A percentile compares a stretch with the other conserved stretches of the same genome.
phyloP scores from a whole-genome alignment of 495 filamentous ascomycete species.

The Alectoria sarmentosa region DNA sequence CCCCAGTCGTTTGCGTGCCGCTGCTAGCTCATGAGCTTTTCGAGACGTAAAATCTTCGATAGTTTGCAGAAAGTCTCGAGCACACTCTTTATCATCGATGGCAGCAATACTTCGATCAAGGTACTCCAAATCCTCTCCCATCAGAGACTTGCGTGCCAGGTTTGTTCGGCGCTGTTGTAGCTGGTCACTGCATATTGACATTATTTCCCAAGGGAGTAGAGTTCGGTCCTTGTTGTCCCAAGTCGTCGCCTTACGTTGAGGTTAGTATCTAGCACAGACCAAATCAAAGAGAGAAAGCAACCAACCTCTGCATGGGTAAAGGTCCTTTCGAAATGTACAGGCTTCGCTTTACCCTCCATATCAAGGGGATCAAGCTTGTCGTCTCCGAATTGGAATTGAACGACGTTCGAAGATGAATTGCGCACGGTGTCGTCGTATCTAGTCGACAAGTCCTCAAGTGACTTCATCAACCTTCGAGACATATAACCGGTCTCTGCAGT shows the following conservation, averaged over 20 bases:
- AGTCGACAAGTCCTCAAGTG: constrained; percentile 85
- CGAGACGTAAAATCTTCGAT: constrained; percentile 60
- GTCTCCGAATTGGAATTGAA: constrained; percentile 96
- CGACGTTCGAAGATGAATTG: constrained; percentile 74
- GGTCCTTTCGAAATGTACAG: constrained; percentile 87
- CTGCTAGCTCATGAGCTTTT: constrained; percentile 50
- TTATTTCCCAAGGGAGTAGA: constrained; percentile 68
- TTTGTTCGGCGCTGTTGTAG: constrained; percentile 59
- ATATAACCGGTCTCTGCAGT: constrained; percentile 99
- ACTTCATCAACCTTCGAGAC: constrained; percentile 97
- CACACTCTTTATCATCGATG: constrained; percentile 81
- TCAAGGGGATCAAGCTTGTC: constrained; percentile 92
- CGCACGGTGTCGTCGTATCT: constrained; percentile 92
- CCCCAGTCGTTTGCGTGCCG: constrained; percentile 34
- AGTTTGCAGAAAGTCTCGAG: constrained; percentile 69
- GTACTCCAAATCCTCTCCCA: constrained; percentile 50
- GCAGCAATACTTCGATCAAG: constrained; percentile 55
- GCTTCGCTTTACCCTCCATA: constrained; percentile 92
- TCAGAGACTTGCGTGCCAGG: constrained; percentile 50
- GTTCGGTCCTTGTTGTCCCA: constrained; percentile 68
- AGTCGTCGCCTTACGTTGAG: constrained; percentile 44
- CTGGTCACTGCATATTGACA: constrained; percentile 52
- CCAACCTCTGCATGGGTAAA: constrained; percentile 71
- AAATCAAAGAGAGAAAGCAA: background rate
- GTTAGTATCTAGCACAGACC: constrained; percentile 12